Evolutionary conservation across 768 basidiomycete species (phyloP).

Genomic region (Trametes elegans): DNA sequence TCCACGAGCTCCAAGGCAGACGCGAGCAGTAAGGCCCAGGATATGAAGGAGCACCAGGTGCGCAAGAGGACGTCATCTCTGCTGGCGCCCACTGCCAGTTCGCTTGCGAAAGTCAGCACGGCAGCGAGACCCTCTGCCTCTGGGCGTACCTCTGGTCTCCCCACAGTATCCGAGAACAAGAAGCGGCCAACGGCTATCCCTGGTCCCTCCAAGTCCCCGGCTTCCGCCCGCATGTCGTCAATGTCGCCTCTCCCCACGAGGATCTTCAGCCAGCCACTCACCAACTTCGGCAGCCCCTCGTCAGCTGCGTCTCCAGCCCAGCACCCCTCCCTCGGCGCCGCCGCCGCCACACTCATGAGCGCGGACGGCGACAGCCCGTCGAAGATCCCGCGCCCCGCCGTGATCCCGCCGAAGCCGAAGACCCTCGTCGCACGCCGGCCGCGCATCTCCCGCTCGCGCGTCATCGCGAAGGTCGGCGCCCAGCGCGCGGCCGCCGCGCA

Average conservation of each 20-base stretch:
- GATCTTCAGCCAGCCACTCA: slow-evolving; percentile 57
- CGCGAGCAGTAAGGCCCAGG: background rate
- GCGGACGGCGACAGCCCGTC: slow-evolving; percentile 12
- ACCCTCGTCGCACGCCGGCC: slow-evolving; percentile 54
- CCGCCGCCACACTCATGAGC: slow-evolving; percentile 29
- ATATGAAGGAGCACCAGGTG: background rate
- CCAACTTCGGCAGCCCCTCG: slow-evolving; percentile 22
- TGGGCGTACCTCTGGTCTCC: slow-evolving; percentile 13
- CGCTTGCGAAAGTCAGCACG: slow-evolving; percentile 54
- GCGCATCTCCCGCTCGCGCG: slow-evolving; percentile 77
- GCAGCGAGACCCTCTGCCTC: slow-evolving; percentile 5
- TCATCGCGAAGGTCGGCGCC: slow-evolving; percentile 73
- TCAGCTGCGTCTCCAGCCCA: slow-evolving; percentile 18
- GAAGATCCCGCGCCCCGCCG: slow-evolving; percentile 13
- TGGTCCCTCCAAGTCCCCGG: slow-evolving; percentile 13
- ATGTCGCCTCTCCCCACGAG: slow-evolving; percentile 29
- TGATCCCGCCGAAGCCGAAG: slow-evolving; percentile 31
- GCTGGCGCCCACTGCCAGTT: slow-evolving; percentile 75
- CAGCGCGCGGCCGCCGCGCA: slow-evolving; percentile 53
- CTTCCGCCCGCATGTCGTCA: slow-evolving; percentile 21
- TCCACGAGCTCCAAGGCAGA: slow-evolving; percentile 2
- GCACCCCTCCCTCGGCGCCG: slow-evolving; percentile 31
- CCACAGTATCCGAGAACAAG: slow-evolving; percentile 15
- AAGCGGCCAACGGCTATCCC: slow-evolving; percentile 17
- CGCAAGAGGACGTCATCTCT: slow-evolving; percentile 42